These are phyloP conservation scores for Ascochyta clinopodiicola DNA, from an alignment of 2,329 filamentous ascomycete genomes.

Conservation along the genomic window DNA sequence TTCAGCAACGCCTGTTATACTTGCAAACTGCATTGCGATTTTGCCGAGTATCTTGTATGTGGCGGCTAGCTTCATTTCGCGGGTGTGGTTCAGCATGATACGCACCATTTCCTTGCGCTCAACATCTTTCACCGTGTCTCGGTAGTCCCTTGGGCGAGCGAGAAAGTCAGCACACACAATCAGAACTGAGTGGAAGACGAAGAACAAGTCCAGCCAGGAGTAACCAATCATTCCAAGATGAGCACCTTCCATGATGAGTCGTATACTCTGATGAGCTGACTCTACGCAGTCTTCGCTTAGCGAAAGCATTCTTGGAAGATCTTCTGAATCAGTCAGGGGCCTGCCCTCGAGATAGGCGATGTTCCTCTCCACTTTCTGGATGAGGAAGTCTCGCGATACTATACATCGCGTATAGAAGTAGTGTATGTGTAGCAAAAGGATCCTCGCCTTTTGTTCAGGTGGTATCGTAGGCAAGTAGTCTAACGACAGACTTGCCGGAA, in stretches of 20 bases:
- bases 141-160: conserved; percentile 27
- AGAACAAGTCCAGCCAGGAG: conserved; percentile 33
- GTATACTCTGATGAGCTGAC: conserved; percentile 31
- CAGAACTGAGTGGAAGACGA: conserved; percentile 34
- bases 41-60: conserved; percentile 30
- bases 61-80: conserved; percentile 26
- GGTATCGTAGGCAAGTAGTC: conserved; percentile 15
- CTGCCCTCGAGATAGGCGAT: conserved; percentile 24
- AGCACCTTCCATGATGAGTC: conserved; percentile 26
- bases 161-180: conserved; percentile 39
- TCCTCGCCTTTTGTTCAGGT: conserved; percentile 20
- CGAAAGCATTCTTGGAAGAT: conserved; percentile 21
- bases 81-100: conserved; percentile 24
- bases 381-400: conserved; percentile 31
- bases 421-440: conserved; percentile 31
- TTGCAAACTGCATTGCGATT: conserved; percentile 35
- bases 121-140: conserved; percentile 26
- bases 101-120: conserved; percentile 32
- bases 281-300: conserved; percentile 38
- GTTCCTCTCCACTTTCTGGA: conserved; percentile 33
- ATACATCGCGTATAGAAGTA: conserved; percentile 35
- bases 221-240: conserved; percentile 27
- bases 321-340: conserved; percentile 10
- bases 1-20: conserved; percentile 28
- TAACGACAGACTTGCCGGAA: conserved; percentile 22